Evolutionary conservation across 306 rosid genomes (phyloP), one percentile per base, ranked within the genome.

Genomic region (Canavalia gladiata): DNA sequence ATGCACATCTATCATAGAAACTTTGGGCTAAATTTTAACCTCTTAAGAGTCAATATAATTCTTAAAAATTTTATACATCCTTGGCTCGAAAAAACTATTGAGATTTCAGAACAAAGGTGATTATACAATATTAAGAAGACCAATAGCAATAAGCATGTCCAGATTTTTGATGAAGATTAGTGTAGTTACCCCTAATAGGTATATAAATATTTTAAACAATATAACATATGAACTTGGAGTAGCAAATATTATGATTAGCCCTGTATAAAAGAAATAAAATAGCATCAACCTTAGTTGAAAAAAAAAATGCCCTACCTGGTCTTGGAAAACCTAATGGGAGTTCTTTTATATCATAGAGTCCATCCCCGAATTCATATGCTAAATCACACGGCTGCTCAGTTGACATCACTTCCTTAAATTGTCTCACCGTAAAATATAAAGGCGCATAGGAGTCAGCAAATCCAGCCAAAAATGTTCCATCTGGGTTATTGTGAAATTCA

Each of bases 351-450:
- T 89, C 90, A 66, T 87, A 77, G 18, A 85, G 82, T 35, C 98
- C 98, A 84, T 92, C 92, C 45, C 97, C 94, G 34, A 94, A 90
- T 68, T 92, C 98, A 78, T 88, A 94, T 28, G 97, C 94, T 65
- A 86, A 81, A 83, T 90, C 98, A 88, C 98, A 92, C 56, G 97
- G 97, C 79, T 94, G 94, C 82, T 90, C 98, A 41, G 98, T 92
- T 76, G 98, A 79, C 98, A 92, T 90, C 59, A 91, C 98, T 90
- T 91, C 97, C 81, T 86, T 89, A 49, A 86, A 57, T 82, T 90
- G 87, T 65, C 80, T 88, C 82, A 92, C 87, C 59, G 70, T 69
- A 25, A 94, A 92, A 83, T 92, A 94, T 87, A 94, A 81, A 55
- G 98, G 97, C 70, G 83, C 46, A 34, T 86, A 84, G 65, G 92